phyloP scores from a whole-genome alignment of 2,329 filamentous ascomycete species.

The Sarocladiaceae sp. region DNA sequence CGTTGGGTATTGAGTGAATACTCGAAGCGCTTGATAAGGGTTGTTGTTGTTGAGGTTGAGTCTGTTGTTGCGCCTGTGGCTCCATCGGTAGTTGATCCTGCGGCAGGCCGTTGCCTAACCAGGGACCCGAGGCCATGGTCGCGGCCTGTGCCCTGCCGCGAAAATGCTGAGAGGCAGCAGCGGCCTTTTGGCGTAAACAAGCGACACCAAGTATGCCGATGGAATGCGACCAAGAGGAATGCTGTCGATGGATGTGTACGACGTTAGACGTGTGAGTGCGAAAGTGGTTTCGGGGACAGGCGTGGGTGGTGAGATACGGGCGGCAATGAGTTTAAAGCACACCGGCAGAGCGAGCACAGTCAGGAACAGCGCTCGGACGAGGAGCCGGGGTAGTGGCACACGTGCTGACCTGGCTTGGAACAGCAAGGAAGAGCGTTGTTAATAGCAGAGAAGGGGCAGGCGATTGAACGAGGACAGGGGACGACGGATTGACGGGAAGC shows the following conservation, averaged over 20 bases:
- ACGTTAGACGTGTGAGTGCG: background rate
- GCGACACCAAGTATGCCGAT: background rate
- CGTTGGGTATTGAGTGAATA: background rate
- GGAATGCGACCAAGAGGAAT: background rate
- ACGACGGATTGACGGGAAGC: slow-evolving; percentile 6
- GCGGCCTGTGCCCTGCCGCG: slow-evolving; percentile 8
- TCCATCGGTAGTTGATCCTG: slow-evolving; percentile 7
- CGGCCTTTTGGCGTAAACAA: background rate
- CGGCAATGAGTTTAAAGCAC: slow-evolving; percentile 7
- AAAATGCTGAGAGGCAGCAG: background rate
- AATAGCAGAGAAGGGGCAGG: background rate
- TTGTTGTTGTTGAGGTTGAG: slow-evolving; percentile 4
- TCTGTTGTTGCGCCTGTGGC: background rate
- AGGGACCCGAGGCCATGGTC: slow-evolving; percentile 12
- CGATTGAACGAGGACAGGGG: background rate
- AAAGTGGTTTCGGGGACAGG: background rate
- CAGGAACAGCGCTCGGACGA: slow-evolving; percentile 1
- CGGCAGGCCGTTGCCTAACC: slow-evolving; percentile 10
- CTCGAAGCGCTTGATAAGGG: background rate
- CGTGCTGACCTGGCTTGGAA: background rate
- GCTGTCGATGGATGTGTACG: background rate
- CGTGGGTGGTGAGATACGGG: background rate
- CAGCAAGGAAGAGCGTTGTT: slow-evolving; percentile 1
- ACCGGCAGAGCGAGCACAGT: background rate
- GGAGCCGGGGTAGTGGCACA: background rate